Base-by-base conservation (phyloP, 805 yeast species). In the Cyberlindnera japonica region DNA sequence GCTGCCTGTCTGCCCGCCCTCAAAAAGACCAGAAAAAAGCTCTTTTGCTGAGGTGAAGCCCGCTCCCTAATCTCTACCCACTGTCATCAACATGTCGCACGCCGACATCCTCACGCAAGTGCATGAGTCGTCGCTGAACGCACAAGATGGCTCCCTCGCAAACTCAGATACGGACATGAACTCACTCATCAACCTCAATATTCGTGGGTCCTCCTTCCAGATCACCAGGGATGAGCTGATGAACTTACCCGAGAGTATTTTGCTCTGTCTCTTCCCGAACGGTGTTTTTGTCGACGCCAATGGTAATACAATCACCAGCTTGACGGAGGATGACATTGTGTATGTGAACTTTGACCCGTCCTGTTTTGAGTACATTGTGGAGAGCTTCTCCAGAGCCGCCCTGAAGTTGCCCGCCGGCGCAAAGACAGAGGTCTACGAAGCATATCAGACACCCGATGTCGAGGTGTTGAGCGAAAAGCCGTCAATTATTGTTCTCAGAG, bases 191-290 rank as follows among this genome's bases (percentile, higher is more conserved):
- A 81, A 77, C 55, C 70, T 91, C 64, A 81, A 86, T 55, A 74
- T 91, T 39, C 75, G 96, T 36, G 96, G 95, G 15, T 64, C 64
- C 14, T 65, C 71, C 47, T 88, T 90, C 61, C 77, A 79, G 36
- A 81, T 93, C 35, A 80, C 95, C 5, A 72, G 96, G 47, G 95
- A 87, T 53, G 96, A 88, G 59, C 72, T 93, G 50, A 82, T 90
- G 87, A 79, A 88, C 38, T 68, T 93, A 23, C 99, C 99, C 1
- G 99, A 93, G 59, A 80, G 90, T 45, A 78, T 93, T 18, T 67
- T 93, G 43, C 74, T 90, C 40, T 86, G 96, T 53, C 66, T 93
- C 17, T 86, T 88, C 56, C 96, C 96, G 13, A 87, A 85, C 50
- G 96, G 97, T 30, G 95, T 88, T 4, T 84, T 88, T 58, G 72